These are phyloP conservation scores for Halenospora varia DNA, from an alignment of 495 filamentous ascomycete genomes.

Conservation along the genomic window DNA sequence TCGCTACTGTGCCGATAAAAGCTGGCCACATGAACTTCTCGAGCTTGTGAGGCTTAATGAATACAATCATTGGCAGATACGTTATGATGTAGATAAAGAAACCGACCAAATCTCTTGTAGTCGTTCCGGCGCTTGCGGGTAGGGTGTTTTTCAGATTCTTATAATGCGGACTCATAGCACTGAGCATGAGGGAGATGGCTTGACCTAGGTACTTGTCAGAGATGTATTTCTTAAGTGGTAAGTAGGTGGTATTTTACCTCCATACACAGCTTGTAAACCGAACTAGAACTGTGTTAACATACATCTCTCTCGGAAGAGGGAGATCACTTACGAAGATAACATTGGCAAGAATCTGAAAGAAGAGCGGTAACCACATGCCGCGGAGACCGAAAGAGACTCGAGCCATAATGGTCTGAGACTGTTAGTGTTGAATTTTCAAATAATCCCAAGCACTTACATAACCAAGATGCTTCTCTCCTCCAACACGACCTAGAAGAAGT, in stretches of 20 bases:
- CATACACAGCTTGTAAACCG: conserved; percentile 10
- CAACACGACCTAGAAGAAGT: background rate
- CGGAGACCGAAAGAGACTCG: conserved; percentile 11
- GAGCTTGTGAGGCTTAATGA: conserved; percentile 27
- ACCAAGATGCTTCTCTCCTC: conserved; percentile 7
- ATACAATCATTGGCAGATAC: conserved; percentile 29
- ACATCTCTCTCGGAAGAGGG: background rate
- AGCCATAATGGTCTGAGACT: conserved; percentile 9
- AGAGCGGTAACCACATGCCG: conserved; percentile 10
- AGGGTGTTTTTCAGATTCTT: conserved; percentile 31
- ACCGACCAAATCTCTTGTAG: conserved; percentile 27
- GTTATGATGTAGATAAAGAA: conserved; percentile 30
- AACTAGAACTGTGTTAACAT: background rate
- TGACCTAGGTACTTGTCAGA: background rate
- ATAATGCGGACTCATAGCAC: conserved; percentile 30
- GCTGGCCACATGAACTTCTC: conserved; percentile 26
- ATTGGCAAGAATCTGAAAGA: conserved; percentile 8
- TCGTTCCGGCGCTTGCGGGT: conserved; percentile 26
- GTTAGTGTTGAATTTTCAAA: background rate
- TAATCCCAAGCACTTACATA: background rate
- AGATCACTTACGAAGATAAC: conserved; percentile 1
- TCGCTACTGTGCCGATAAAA: conserved; percentile 17
- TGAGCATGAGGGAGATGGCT: conserved; percentile 22
- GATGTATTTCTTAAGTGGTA: background rate
- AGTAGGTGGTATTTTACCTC: background rate